Evolutionary conservation across 441 rosid species (phyloP), one percentile per base, ranked within the genome.

Genomic region (Geranium incanum): DNA sequence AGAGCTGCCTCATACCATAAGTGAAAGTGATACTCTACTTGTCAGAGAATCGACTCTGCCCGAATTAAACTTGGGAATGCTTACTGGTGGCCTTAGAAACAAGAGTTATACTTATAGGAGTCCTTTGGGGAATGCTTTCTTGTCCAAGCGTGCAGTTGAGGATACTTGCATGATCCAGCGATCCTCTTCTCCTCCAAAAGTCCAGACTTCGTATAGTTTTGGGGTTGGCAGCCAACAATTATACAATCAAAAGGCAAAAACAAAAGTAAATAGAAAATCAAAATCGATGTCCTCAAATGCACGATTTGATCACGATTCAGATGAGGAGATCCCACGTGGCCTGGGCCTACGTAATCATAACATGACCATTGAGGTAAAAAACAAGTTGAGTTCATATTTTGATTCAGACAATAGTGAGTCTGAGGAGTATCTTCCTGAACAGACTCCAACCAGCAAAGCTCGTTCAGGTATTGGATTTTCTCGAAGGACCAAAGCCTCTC

Each of bases 41-140:
- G 68, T 28, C 33, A 28, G 28, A 23, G 76, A 74, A 28, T 76
- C 80, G 66, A 81, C 74, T 63, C 72, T 76, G 55, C 64, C 71
- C 57, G 85, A 80, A 78, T 84, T 89, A 77, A 86, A 81, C 13
- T 82, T 87, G 76, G 82, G 80, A 79, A 76, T 37, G 41, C 78
- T 92, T 79, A 70, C 78, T 0, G 96, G 97, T 67, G 94, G 96
- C 45, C 78, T 84, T 66, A 78, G 88, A 70, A 88, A 92, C 72
- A 92, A 78, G 80, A 86, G 81, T 45, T 73, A 71, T 75, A 79
- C 84, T 13, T 79, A 8, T 57, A 76, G 68, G 67, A 78, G 70
- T 64, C 62, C 75, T 9, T 60, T 69, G 50, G 69, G 70, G 66
- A 75, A 78, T 52, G 72, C 75, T 45, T 45, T 79, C 66, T 71